Conservation (phyloP, 768 basidiomycete genomes). For the Boletales sp. region DNA sequence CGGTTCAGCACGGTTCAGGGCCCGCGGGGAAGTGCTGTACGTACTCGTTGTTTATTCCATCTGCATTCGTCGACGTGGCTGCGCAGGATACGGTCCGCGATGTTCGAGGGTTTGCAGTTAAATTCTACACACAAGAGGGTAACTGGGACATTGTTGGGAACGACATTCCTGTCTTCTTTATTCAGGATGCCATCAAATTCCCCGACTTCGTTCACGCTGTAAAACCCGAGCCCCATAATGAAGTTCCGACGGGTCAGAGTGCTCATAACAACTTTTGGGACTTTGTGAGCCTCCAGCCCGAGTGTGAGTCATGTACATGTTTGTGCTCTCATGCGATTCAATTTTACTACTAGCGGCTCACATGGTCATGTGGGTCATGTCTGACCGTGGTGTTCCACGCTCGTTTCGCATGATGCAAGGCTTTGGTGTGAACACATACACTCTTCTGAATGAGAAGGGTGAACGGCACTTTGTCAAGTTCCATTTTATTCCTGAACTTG, state of each 20-base stretch:
- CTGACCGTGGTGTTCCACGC: constrained; percentile 80
- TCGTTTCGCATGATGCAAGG: constrained; percentile 90
- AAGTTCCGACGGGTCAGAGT: constrained; percentile 63
- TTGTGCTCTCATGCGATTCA: constrained; percentile 3
- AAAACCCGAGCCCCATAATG: constrained; percentile 83
- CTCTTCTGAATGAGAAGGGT: constrained; percentile 62
- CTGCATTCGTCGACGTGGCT: background rate
- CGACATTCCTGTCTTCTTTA: constrained; percentile 79
- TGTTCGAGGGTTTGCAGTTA: constrained; percentile 81
- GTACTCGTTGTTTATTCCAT: constrained; percentile 12
- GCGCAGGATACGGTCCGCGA: constrained; percentile 73
- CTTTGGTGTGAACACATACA: constrained; percentile 84
- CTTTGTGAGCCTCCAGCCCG: constrained; percentile 67
- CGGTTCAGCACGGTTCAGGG: constrained; percentile 88
- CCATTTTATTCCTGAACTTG: constrained; percentile 78
- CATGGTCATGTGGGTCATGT: constrained; percentile 84
- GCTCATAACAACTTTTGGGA: constrained; percentile 91
- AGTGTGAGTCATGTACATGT: constrained; percentile 38
- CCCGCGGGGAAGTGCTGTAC: constrained; percentile 74
- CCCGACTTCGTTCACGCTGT: constrained; percentile 84
- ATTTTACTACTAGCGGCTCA: constrained; percentile 48
- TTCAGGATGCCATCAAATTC: constrained; percentile 81
- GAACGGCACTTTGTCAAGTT: constrained; percentile 85
- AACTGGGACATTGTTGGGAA: constrained; percentile 90
- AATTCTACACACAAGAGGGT: constrained; percentile 82